These are phyloP conservation scores for Candida schatavii DNA, from an alignment of 805 yeast genomes.

Conservation along the genomic window DNA sequence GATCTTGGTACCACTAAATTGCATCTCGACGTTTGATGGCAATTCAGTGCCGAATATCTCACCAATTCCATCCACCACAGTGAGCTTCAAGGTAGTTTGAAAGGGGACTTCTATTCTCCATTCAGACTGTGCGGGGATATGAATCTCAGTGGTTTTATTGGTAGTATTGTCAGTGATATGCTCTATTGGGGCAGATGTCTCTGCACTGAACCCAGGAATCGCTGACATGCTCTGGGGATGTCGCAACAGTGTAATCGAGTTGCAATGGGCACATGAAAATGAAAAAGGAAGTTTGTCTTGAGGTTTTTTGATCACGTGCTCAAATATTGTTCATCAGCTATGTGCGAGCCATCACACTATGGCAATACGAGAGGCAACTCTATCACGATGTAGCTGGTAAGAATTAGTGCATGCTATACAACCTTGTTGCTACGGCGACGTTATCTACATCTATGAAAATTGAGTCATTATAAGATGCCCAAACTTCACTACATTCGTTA, in stretches of 20 bases:
- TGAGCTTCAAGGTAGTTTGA: constrained; percentile 48
- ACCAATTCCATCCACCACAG: constrained; percentile 64
- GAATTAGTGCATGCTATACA: no score
- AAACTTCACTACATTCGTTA: no score
- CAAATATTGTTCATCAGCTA: no score
- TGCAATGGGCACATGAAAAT: no score
- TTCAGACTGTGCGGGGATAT: constrained; percentile 48
- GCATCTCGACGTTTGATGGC: constrained; percentile 58
- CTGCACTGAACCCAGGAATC: constrained; percentile 12
- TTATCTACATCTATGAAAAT: no score
- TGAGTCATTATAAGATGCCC: neutral
- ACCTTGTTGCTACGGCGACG: no score
- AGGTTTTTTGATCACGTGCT: no score
- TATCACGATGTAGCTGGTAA: no score
- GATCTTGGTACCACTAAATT: constrained; percentile 36
- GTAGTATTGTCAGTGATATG: neutral
- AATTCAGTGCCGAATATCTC: constrained; percentile 94
- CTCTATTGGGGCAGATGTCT: constrained; percentile 3
- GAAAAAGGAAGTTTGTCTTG: no score
- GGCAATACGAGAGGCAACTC: no score
- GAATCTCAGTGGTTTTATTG: constrained; percentile 15
- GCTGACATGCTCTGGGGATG: constrained; percentile 13
- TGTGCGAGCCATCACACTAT: no score
- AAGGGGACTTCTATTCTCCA: constrained; percentile 75
- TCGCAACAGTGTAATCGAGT: no score